A percentile compares a stretch with the other conserved stretches of the same genome.
These are phyloP conservation scores for Leucocoprinus sp. DNA, from an alignment of 768 basidiomycete genomes.

Conservation along the genomic window DNA sequence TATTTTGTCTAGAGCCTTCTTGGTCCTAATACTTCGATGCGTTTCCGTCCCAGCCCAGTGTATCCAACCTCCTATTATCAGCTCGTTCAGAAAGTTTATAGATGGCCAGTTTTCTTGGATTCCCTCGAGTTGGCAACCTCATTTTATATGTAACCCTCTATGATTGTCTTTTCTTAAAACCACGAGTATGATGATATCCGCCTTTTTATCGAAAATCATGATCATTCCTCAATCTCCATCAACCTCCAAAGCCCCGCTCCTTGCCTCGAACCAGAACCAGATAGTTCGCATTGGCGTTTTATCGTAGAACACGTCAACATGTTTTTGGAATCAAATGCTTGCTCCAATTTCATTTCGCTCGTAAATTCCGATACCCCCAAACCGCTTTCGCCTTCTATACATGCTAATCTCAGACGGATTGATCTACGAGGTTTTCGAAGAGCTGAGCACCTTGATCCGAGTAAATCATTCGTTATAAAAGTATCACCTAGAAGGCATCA, in stretches of 20 bases:
- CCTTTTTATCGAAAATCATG: slow-evolving; percentile 34
- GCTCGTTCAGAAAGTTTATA: slow-evolving; percentile 27
- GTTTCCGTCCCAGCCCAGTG: slow-evolving; percentile 17
- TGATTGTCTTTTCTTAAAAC: slow-evolving; percentile 21
- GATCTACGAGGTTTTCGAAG: slow-evolving; percentile 34
- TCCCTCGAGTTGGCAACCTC: slow-evolving; percentile 37
- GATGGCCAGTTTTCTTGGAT: slow-evolving; percentile 27
- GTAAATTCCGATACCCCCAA: slow-evolving; percentile 33
- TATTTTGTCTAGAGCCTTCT: too few relatives aligned
- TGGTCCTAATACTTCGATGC: too few relatives aligned
- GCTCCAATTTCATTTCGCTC: slow-evolving; percentile 38
- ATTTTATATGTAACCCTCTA: slow-evolving; percentile 15
- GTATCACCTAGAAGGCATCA: slow-evolving; percentile 37
- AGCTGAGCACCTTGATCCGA: slow-evolving; percentile 35
- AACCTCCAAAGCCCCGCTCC: slow-evolving; percentile 31
- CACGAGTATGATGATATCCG: slow-evolving; percentile 21
- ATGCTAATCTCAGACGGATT: slow-evolving; percentile 35
- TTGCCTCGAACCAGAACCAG: slow-evolving; percentile 26
- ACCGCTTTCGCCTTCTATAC: slow-evolving; percentile 19
- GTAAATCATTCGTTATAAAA: slow-evolving; percentile 27
- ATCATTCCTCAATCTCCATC: slow-evolving; percentile 28
- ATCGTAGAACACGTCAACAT: slow-evolving; percentile 27
- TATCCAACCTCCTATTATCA: slow-evolving; percentile 36
- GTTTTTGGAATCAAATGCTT: slow-evolving; percentile 34
- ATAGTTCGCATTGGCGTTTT: slow-evolving; percentile 18